Evolutionary conservation across 164 flowering plant species (phyloP), one percentile per base, ranked within the genome.

Genomic region (Tinospora cordifolia): DNA sequence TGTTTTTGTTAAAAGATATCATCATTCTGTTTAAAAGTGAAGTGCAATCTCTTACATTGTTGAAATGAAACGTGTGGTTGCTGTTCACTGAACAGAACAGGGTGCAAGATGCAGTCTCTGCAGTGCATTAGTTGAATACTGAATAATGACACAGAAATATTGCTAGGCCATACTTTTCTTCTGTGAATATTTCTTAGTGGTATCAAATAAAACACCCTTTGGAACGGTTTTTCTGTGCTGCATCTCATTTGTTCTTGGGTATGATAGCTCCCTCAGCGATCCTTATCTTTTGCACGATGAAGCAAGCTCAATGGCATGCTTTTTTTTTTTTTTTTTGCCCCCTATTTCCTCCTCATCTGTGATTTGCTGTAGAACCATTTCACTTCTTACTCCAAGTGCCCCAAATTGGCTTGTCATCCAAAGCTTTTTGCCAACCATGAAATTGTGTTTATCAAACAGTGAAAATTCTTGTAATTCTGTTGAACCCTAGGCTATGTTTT

Each of bases 381-480:
- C 46, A 41, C 1, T 41, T 4, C 46, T 41, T 41, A 41, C 12
- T 41, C 46, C 13, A 41, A 8, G 13, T 41, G 9, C 8, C 13
- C 46, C 46, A 41, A 41, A 41, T 41, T 44, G 9, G 3, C 47
- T 44, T 44, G 14, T 44, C 14, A 44, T 44, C 47, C 47, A 9
- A 44, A 14, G 12, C 47, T 10, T 14, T 44, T 44, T 44, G 47
- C 14, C 47, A 44, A 44, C 47, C 47, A 44, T 44, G 47, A 44
- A 22, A 58, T 22, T 21, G 5, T 21, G 6, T 58, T 58, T 9
- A 22, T 58, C 62, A 34, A 60, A 27, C 36, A 34, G 44, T 67
- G 75, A 60, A 72, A 66, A 69, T 40, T 30, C 36, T 30, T 30
- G 36, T 30, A 30, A 30, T 30, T 30, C 36, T 30, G 2, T 30